Conservation (phyloP, 192 early-diverging fungal genomes). For the Pilaira anomala region DNA sequence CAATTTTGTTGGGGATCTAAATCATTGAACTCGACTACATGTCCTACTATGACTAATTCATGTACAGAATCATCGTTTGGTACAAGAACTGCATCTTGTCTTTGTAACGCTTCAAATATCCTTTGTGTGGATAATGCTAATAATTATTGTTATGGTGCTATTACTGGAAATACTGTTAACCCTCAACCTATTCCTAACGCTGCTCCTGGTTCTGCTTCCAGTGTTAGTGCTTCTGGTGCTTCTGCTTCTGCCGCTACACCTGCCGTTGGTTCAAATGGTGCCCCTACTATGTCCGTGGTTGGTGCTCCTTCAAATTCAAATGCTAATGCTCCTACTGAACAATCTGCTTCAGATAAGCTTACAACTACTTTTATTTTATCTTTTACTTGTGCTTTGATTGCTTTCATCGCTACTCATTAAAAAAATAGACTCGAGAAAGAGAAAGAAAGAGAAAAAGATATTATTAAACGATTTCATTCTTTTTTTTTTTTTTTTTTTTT, state of each 20-base stretch:
- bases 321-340: neutral
- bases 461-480: neutral
- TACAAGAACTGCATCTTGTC: conserved; percentile 19
- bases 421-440: conserved; percentile 4
- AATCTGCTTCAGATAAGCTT: conserved; percentile 1
- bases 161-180: conserved; percentile 1
- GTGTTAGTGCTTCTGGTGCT: neutral
- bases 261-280: neutral
- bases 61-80: conserved; percentile 4
- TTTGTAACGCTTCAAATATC: conserved; percentile 17
- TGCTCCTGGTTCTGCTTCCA: conserved; percentile 9
- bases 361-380: neutral
- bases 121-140: conserved; percentile 29
- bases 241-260: neutral
- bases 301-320: neutral
- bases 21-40: conserved; percentile 1
- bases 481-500: conserved; percentile 1
- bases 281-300: neutral
- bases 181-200: conserved; percentile 8
- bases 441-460: neutral
- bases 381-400: neutral
- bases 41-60: conserved; percentile 19
- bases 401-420: conserved; percentile 5
- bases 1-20: conserved; percentile 30
- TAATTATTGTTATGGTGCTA: conserved; percentile 26